Percentiles rank a stretch among this genome's conserved stretches.
These are phyloP conservation scores for Neurospora pannonica DNA, from an alignment of 495 filamentous ascomycete genomes.

Conservation along the genomic window DNA sequence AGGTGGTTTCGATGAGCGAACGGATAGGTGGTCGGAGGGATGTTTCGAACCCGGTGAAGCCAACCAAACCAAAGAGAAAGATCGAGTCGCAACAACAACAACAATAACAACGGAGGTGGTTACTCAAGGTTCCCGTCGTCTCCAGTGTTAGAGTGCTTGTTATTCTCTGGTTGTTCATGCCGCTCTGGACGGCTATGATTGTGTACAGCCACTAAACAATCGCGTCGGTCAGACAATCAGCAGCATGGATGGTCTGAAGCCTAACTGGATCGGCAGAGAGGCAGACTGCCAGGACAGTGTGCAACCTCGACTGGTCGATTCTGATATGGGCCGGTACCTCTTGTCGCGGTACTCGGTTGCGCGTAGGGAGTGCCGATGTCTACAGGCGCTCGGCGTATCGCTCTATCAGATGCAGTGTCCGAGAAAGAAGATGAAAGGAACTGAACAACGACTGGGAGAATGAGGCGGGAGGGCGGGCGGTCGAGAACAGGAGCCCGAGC, in stretches of 20 bases:
- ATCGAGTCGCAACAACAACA: neutral
- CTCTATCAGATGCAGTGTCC: neutral
- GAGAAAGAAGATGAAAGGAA: neutral
- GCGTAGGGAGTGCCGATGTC: neutral
- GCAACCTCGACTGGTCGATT: neutral
- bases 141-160: neutral
- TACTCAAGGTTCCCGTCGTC: neutral
- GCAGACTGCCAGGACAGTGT: neutral
- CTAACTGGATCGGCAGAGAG: neutral
- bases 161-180: neutral
- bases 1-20: neutral
- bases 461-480: neutral
- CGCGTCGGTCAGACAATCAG: neutral
- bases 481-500: neutral
- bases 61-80: neutral
- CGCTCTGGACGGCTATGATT: neutral
- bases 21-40: neutral
- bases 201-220: neutral
- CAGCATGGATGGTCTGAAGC: neutral
- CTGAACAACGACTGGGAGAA: neutral
- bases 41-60: neutral
- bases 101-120: neutral
- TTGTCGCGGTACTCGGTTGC: neutral
- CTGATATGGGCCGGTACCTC: neutral
- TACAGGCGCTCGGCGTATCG: neutral